Evolutionary conservation across 352 stramenopile genomes (phyloP).

Genomic region (Phytophthora constricta): DNA sequence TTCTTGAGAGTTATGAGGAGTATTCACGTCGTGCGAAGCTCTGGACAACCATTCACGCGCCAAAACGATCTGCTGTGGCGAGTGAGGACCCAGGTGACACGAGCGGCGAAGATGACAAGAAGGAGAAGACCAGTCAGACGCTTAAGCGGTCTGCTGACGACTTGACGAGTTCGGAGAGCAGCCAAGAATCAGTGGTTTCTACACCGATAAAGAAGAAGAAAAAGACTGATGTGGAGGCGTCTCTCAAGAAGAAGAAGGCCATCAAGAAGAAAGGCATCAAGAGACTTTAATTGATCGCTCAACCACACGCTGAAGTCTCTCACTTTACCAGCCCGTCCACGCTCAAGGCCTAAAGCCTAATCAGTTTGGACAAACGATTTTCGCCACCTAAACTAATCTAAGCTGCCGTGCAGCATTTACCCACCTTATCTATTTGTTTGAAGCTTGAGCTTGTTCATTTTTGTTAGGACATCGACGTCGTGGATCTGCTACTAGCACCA

Average conservation of each 20-base stretch:
- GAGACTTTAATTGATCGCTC: conserved; percentile 45
- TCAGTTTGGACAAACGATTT: conserved; percentile 3
- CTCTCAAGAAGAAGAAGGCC: conserved; percentile 70
- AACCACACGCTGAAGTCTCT: conserved; percentile 1
- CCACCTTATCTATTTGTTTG: background rate
- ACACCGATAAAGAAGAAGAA: conserved; percentile 56
- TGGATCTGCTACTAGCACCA: conserved; percentile 7
- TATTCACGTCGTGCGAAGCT: conserved; percentile 91
- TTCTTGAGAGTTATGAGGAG: conserved; percentile 99
- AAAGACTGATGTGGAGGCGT: conserved; percentile 41
- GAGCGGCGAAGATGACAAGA: conserved; percentile 34
- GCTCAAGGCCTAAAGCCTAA: background rate
- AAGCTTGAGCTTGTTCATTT: background rate
- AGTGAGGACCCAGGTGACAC: conserved; percentile 29
- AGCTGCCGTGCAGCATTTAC: conserved; percentile 26
- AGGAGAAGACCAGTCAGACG: conserved; percentile 13
- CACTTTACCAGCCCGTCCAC: background rate
- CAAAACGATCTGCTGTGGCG: conserved; percentile 44
- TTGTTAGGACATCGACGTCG: background rate
- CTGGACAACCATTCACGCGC: conserved; percentile 92
- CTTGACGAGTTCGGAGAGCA: conserved; percentile 10
- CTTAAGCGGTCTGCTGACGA: conserved; percentile 34
- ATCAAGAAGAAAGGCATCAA: conserved; percentile 79
- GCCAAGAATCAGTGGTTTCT: conserved; percentile 17
- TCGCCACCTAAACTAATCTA: conserved; percentile 36